These are phyloP conservation scores for Aspergillus taichungensis DNA, from an alignment of 495 filamentous ascomycete species.

Conservation along the genomic window DNA sequence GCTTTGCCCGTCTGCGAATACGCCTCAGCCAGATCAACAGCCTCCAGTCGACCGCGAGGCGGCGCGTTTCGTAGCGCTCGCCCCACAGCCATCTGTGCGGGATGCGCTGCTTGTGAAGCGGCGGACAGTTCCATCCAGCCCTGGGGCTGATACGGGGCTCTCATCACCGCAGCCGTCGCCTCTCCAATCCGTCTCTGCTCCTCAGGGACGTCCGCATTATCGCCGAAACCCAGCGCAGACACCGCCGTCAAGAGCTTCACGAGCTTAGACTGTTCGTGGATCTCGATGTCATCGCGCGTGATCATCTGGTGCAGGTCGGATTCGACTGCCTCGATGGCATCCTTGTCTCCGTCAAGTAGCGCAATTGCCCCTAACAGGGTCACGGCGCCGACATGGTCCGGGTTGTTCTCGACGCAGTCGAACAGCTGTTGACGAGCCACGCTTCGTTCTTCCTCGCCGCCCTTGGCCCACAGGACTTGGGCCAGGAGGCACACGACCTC, in stretches of 20 bases:
- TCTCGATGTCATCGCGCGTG: slow-evolving; percentile 46
- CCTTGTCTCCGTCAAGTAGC: slow-evolving; percentile 66
- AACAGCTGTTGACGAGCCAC: slow-evolving; percentile 76
- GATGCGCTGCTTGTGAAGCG: slow-evolving; percentile 44
- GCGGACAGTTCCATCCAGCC: slow-evolving; percentile 69
- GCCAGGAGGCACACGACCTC: slow-evolving; percentile 84
- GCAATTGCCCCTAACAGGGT: slow-evolving; percentile 76
- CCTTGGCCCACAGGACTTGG: slow-evolving; percentile 88
- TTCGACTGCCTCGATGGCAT: slow-evolving; percentile 71
- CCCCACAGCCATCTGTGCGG: slow-evolving; percentile 71
- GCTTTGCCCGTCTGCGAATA: slow-evolving; percentile 65
- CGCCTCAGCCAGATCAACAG: slow-evolving; percentile 62
- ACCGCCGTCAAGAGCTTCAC: slow-evolving; percentile 51
- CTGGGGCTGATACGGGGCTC: slow-evolving; percentile 62
- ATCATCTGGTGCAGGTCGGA: slow-evolving; percentile 65
- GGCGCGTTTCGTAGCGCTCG: slow-evolving; percentile 66
- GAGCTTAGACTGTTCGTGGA: slow-evolving; percentile 41
- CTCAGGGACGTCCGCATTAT: slow-evolving; percentile 24
- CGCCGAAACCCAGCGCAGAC: slow-evolving; percentile 33
- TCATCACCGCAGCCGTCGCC: slow-evolving; percentile 63
- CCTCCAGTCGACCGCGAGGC: slow-evolving; percentile 56
- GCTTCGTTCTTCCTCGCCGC: slow-evolving; percentile 60
- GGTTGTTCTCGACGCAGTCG: slow-evolving; percentile 59
- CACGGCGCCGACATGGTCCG: slow-evolving; percentile 67
- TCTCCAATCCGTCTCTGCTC: slow-evolving; percentile 39